Conservation (phyloP, 78 protist genomes). For the Protostelium mycophagum region DNA sequence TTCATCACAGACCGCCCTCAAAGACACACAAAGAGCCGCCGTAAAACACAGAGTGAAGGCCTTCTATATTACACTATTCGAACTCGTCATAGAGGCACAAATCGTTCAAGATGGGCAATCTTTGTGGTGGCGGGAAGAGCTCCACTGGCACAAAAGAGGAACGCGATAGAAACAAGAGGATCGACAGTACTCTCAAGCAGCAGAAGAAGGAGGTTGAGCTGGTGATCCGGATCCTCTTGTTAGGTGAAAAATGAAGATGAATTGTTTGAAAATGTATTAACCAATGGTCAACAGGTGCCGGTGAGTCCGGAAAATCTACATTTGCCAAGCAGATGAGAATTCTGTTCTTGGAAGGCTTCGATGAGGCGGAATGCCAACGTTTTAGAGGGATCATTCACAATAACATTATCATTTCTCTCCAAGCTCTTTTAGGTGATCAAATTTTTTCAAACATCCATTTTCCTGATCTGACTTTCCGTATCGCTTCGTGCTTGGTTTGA, state of each 20-base stretch:
- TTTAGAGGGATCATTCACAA: slow-evolving; percentile 59
- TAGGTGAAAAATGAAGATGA: background rate
- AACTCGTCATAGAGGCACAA: too few relatives aligned
- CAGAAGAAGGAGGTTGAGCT: background rate
- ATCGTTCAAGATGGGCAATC: background rate
- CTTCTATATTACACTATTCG: too few relatives aligned
- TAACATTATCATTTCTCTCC: slow-evolving; percentile 68
- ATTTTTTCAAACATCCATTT: background rate
- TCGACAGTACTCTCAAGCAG: background rate
- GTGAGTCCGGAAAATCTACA: slow-evolving; percentile 94
- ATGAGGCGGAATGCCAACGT: slow-evolving; percentile 42
- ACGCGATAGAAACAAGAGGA: background rate
- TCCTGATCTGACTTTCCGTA: too few relatives aligned
- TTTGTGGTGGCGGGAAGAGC: background rate
- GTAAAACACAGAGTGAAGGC: too few relatives aligned
- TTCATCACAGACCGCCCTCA: too few relatives aligned
- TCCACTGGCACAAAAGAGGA: background rate
- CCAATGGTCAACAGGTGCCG: slow-evolving; percentile 70
- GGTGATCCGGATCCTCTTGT: background rate
- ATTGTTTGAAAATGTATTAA: background rate
- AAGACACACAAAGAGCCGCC: too few relatives aligned
- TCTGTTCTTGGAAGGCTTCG: slow-evolving; percentile 81
- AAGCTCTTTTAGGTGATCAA: background rate
- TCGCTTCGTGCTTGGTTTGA: background rate
- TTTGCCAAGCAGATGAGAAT: slow-evolving; percentile 90